These are phyloP conservation scores for Phaeodactylum tricornutum DNA, from an alignment of 108 stramenopile species.

Conservation along the genomic window DNA sequence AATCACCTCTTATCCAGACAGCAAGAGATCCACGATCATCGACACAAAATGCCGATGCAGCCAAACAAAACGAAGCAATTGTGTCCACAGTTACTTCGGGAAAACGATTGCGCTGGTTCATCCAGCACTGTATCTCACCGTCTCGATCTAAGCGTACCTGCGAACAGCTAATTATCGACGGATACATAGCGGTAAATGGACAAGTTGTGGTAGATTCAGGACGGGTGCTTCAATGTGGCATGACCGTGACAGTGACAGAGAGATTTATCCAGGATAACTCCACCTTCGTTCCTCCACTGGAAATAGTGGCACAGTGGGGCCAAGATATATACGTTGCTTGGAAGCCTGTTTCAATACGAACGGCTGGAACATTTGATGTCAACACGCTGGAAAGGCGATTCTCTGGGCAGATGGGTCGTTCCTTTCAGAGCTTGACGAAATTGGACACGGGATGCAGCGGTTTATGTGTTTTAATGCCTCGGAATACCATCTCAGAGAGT, in stretches of 20 bases:
- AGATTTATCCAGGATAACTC: too few species aligned
- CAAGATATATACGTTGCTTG: slow-evolving; percentile 17
- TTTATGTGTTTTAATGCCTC: slow-evolving; percentile 23
- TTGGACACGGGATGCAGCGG: slow-evolving; percentile 53
- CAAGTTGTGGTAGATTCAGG: slow-evolving; percentile 32
- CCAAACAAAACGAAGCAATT: too few species aligned
- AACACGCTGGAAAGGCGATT: slow-evolving; percentile 14
- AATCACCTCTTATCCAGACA: too few species aligned
- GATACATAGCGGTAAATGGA: slow-evolving; percentile 33
- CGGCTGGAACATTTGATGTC: slow-evolving; percentile 15
- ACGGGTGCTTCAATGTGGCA: too few species aligned
- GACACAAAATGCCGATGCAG: too few species aligned
- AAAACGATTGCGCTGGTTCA: slow-evolving; percentile 40
- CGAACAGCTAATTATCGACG: slow-evolving; percentile 27
- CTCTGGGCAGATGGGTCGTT: slow-evolving; percentile 12
- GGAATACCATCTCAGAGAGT: background rate
- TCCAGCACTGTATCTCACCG: slow-evolving; percentile 23
- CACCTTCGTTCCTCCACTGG: background rate
- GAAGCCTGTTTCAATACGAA: slow-evolving; percentile 48
- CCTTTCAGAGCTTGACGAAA: slow-evolving; percentile 21
- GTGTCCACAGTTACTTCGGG: too few species aligned
- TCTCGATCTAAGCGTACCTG: slow-evolving; percentile 30
- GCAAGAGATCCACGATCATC: too few species aligned
- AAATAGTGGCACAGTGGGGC: background rate
- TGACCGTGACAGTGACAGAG: too few species aligned